Base-by-base conservation (phyloP, 1,139 yeast genomes). In the Hemisphaericaspora lyxosophila region DNA sequence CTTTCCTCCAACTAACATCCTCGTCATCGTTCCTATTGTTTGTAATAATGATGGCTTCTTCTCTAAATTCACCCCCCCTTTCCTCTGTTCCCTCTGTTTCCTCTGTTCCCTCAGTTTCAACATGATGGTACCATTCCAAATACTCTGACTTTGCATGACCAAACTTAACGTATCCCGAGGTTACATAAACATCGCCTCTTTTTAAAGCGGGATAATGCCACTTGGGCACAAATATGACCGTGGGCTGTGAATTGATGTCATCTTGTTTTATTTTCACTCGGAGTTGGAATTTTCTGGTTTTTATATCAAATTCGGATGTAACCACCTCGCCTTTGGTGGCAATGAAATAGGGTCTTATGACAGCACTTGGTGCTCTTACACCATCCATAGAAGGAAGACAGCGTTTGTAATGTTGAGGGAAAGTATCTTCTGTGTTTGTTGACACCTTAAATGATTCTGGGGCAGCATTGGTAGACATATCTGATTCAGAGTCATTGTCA, bases 291-390 rank as follows among this genome's bases (percentile, higher is more conserved):
- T 59, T 60, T n/a, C 62, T 63, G 1, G 61, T 53, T 34, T 61
- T 60, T 41, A 83, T 48, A 45, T 82, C 80, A 54, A 85, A 86
- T 37, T 73, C 80, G 9, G 82, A 73, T 1, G 57, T 56, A 17
- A 59, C 56, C 4, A 73, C 58, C 11, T 65, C 62, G 1, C 96
- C 96, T 33, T 66, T 65, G 0, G 82, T 70, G 3, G 82, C 76
- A 4, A 78, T 57, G 1, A 85, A 79, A 48, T 72, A 85, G 1
- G 96, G 96, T 35, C 96, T 69, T 16, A 85, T 64, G 3, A 84
- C 73, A 0, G 95, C 87, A 40, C 74, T 73, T 2, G 75, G 70
- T 0, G 90, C 94, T 37, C 96, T 66, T 1, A 80, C 74, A 1
- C 94, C 94, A 43, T 74, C 76, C 3, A 75, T 70, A 1, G 75